Evolutionary conservation across 768 basidiomycete species (phyloP), one percentile per base, ranked within the genome.

Genomic region (Amanita subjunquillea): DNA sequence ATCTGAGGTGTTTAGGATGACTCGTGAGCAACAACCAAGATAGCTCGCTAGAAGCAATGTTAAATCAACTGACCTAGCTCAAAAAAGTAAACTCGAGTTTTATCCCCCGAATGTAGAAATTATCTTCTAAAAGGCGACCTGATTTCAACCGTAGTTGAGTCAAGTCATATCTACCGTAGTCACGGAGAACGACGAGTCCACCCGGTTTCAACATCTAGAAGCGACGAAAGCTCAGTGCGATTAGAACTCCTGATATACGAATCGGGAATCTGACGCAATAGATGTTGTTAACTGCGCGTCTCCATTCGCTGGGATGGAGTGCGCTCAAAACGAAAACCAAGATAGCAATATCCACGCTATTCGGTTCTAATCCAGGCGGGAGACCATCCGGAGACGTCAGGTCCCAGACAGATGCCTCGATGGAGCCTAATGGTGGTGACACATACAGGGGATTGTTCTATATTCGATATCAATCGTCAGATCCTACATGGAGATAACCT

Each of bases 51-150:
- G 40, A 41, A 32, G 49, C 37, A 29, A 4, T 9, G 10, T 51
- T 44, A 51, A 38, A 47, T 38, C 4, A 1, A 57, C 70, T 29
- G 58, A 90, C 93, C 89, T 9, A 89, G 65, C 55, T 90, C 87
- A 58, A 99, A 99, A 66, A 98, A 99, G 67, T 97, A 98, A 0
- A 99, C 96, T 37, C 96, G 76, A 0, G 96, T 98, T 61, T 91
- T 94, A 69, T 99, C 96, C 0, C 96, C 36, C 96, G 80, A 48
- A 96, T 87, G 62, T 99, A 99, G 58, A 99, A 85, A 63, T 96
- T 94, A 44, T 94, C 91, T 40, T 91, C 88, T 9, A 98, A 78
- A 51, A 98, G 76, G 9, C 96, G 77, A 1, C 85, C 83, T 5
- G 76, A 76, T 67, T 91, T 96, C 74, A 99, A 96, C 8, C 96